These are phyloP conservation scores for Dictyophora rubrovolvata DNA, from an alignment of 768 basidiomycete genomes.

Conservation along the genomic window DNA sequence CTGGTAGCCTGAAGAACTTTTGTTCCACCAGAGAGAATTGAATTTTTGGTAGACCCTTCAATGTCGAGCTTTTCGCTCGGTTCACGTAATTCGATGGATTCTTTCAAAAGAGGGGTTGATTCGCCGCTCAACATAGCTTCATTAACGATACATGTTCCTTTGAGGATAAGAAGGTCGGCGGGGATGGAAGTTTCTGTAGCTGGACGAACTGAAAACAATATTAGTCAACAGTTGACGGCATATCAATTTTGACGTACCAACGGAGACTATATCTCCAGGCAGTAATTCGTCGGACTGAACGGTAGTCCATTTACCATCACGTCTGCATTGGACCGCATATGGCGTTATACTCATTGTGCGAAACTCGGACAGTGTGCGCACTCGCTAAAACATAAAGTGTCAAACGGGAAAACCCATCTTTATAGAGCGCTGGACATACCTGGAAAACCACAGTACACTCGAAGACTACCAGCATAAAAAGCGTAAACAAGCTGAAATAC, in stretches of 20 bases:
- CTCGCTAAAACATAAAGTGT: slow-evolving; percentile 45
- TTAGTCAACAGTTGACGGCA: background rate
- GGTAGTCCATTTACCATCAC: slow-evolving; percentile 70
- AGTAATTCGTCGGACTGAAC: slow-evolving; percentile 80
- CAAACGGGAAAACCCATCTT: background rate
- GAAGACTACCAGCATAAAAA: slow-evolving; percentile 97
- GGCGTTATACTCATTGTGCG: slow-evolving; percentile 93
- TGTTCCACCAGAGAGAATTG: slow-evolving; percentile 91
- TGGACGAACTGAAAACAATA: slow-evolving; percentile 40
- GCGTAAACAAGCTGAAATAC: slow-evolving; percentile 96
- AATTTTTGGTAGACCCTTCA: slow-evolving; percentile 79
- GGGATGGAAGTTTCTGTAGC: slow-evolving; percentile 76
- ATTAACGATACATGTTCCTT: slow-evolving; percentile 93
- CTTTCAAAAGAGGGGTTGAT: slow-evolving; percentile 93
- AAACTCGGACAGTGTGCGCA: slow-evolving; percentile 89
- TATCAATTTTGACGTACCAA: slow-evolving; percentile 44
- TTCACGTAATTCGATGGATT: slow-evolving; percentile 82
- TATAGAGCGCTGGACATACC: slow-evolving; percentile 35
- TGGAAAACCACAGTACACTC: slow-evolving; percentile 99
- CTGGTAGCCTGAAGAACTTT: slow-evolving; percentile 82
- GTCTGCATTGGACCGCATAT: slow-evolving; percentile 73
- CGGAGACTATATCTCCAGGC: slow-evolving; percentile 82
- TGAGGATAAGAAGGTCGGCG: slow-evolving; percentile 85
- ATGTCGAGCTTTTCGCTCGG: slow-evolving; percentile 67
- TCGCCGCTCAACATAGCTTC: slow-evolving; percentile 99